phyloP scores from a whole-genome alignment of 768 basidiomycete genomes.

The Psilocybe azurescens region DNA sequence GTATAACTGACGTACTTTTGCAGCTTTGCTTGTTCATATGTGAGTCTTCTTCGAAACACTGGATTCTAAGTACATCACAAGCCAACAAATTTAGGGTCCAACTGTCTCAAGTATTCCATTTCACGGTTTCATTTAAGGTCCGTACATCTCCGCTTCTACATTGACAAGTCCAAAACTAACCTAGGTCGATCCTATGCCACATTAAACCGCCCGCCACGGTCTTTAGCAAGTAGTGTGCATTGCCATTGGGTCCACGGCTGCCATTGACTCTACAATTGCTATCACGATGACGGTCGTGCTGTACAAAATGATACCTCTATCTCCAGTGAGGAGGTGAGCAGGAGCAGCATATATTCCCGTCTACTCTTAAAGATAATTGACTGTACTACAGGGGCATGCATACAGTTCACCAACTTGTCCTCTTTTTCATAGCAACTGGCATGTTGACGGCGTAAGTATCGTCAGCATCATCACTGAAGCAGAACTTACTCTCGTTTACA shows the following conservation, averaged over 20 bases:
- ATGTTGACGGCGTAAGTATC: background rate
- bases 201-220: background rate
- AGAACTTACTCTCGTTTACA: background rate
- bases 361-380: background rate
- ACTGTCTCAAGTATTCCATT: background rate
- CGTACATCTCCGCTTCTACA: background rate
- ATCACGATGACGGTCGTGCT: background rate
- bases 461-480: background rate
- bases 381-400: background rate
- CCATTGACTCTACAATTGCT: slow-evolving; percentile 2
- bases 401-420: background rate
- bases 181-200: background rate
- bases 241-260: slow-evolving; percentile 2
- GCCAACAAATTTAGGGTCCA: background rate
- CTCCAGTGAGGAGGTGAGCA: background rate
- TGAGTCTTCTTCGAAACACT: background rate
- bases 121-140: background rate
- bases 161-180: no score
- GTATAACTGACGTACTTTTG: background rate
- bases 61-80: no score
- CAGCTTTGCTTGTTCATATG: background rate
- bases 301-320: slow-evolving; percentile 2
- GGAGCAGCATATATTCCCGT: background rate
- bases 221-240: background rate
- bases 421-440: background rate